Conservation (phyloP, 2,329 filamentous ascomycete species). For the Tolypocladium tropicale region DNA sequence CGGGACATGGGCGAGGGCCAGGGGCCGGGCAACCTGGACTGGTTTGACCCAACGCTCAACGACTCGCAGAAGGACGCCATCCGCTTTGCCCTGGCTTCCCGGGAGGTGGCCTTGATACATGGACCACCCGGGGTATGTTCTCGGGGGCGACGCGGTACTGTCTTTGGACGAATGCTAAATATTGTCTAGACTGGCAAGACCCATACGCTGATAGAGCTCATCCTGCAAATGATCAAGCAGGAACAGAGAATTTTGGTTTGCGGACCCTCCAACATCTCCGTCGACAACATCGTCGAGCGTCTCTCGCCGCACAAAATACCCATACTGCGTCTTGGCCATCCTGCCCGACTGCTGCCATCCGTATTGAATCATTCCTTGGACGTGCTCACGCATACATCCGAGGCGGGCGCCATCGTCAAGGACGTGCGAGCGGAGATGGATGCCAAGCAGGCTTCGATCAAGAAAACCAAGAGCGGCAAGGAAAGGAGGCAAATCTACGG, state of each 20-base stretch:
- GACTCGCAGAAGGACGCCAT: slow-evolving; percentile 59
- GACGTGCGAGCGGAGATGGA: slow-evolving; percentile 93
- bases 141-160: not conserved
- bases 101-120: slow-evolving; percentile 82
- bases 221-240: slow-evolving; percentile 74
- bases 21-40: slow-evolving; percentile 38
- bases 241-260: slow-evolving; percentile 78
- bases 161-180: slow-evolving; percentile 6
- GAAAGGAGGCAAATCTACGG: slow-evolving; percentile 75
- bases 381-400: slow-evolving; percentile 79
- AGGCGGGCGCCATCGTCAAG: slow-evolving; percentile 78
- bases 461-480: slow-evolving; percentile 71
- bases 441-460: slow-evolving; percentile 75
- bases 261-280: slow-evolving; percentile 91
- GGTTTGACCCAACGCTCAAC: slow-evolving; percentile 53
- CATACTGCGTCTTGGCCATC: slow-evolving; percentile 85
- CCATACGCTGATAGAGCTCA: slow-evolving; percentile 89
- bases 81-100: slow-evolving; percentile 72
- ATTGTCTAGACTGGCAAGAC: slow-evolving; percentile 75
- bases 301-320: slow-evolving; percentile 75
- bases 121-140: slow-evolving; percentile 69
- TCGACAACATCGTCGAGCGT: slow-evolving; percentile 96
- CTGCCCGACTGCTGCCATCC: slow-evolving; percentile 77
- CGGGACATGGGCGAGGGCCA: slow-evolving; percentile 30
- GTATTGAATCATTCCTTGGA: slow-evolving; percentile 87